Base-by-base conservation (phyloP, 805 yeast genomes). In the Saccharomycopsis olivae region DNA sequence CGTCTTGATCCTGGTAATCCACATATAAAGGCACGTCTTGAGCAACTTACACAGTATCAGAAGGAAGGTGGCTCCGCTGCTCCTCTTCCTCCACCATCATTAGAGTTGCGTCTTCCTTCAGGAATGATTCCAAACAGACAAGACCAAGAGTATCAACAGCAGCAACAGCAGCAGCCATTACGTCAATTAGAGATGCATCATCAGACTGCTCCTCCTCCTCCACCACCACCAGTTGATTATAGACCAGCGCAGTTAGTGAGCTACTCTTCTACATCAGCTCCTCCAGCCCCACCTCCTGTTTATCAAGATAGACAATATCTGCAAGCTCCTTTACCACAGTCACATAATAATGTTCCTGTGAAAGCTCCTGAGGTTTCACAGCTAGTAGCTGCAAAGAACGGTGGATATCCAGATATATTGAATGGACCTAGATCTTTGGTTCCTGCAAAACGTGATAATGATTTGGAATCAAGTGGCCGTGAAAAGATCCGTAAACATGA, bases 1-100 rank as follows among this genome's bases (percentile, higher is more conserved):
- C 76, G 94, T 38, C 73, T 92, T 50, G 97, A 92, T 56, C 96
- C 97, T 31, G 82, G 75, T 48, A 89, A 92, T 57, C 85, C 92
- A 37, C 96, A 88, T 59, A 92, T 92, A 54, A 87, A 86, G 64
- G 88, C 89, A 35, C 75, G 98, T 51, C 71, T 92, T 51, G 92
- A 87, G 49, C 94, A 87, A 51, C 68, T 92, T 54, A 74, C 78
- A 40, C 75, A 76, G 54, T 75, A 75, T 58, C 79, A 77, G 60
- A 74, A 75, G 51, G 80, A 76, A 49, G 82, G 83, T 39, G 75
- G 77, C 58, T 66, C 47, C 57, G 51, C 60, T 41, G 70, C 75
- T 17, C 75, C 75, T 3, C 76, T 75, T 36, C 81, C 82, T 9
- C 82, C 82, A n/a, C 80, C 86, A 51, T 65, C 70, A 49, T 73